Conservation (phyloP, 2,329 filamentous ascomycete species). For the Myriosclerotinia scirpicola region DNA sequence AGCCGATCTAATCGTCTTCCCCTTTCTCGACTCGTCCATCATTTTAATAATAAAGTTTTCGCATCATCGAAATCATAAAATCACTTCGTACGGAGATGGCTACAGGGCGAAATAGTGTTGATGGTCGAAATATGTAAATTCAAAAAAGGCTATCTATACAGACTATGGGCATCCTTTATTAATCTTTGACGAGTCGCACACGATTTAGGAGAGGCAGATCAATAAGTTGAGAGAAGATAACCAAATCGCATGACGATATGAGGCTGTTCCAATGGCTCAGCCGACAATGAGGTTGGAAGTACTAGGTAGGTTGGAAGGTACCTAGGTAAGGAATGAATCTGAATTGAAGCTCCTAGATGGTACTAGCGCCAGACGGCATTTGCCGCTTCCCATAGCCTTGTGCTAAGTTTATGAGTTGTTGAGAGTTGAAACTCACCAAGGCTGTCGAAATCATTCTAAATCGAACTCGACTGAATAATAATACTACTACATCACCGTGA, state of each 20-base stretch:
- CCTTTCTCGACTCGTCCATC: slow-evolving; percentile 50
- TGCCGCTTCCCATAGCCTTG: slow-evolving; percentile 10
- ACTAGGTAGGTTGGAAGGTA: too few species aligned
- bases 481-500: background rate
- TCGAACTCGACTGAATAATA: background rate
- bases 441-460: too few species aligned
- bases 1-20: slow-evolving; percentile 63
- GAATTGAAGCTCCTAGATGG: background rate
- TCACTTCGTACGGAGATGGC: background rate
- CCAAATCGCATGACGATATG: background rate
- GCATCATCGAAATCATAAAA: slow-evolving; percentile 25
- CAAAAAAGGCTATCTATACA: slow-evolving; percentile 12
- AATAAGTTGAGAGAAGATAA: background rate
- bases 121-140: slow-evolving; percentile 6
- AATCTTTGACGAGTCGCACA: background rate
- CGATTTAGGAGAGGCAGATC: background rate
- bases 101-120: background rate
- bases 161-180: background rate
- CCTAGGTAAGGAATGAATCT: background rate
- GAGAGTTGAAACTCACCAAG: too few species aligned
- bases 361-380: slow-evolving; percentile 19
- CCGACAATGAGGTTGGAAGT: slow-evolving; percentile 1
- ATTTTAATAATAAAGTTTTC: slow-evolving; percentile 25
- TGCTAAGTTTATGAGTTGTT: background rate
- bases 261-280: background rate